These are phyloP conservation scores for Rutstroemia sp. DNA, from an alignment of 2,329 filamentous ascomycete species.

Conservation along the genomic window DNA sequence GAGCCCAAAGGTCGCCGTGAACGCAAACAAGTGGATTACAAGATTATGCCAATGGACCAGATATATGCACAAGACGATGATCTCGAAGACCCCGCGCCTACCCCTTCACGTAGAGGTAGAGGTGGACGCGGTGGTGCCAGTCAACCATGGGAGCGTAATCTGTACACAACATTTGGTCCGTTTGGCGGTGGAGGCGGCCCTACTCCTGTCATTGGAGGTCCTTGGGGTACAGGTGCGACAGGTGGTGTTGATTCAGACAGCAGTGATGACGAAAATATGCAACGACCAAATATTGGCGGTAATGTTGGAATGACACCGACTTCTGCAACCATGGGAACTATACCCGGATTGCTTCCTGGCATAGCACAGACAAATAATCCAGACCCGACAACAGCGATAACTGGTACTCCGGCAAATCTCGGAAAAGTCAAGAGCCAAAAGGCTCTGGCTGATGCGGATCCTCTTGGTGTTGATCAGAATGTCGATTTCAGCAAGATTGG, in stretches of 20 bases:
- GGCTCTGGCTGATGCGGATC: constrained; percentile 86
- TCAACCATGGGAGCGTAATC: constrained; percentile 61
- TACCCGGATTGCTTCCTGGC: constrained; percentile 42
- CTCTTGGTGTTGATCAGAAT: constrained; percentile 83
- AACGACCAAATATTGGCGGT: constrained; percentile 54
- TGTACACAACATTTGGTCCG: constrained; percentile 86
- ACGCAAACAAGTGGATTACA: constrained; percentile 73
- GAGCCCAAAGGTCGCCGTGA: constrained; percentile 49
- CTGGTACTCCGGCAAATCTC: constrained; percentile 69
- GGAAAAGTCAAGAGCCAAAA: constrained; percentile 93
- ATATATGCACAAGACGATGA: constrained; percentile 67
- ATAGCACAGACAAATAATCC: constrained; percentile 45
- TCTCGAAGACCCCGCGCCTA: constrained; percentile 58
- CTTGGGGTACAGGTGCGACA: constrained; percentile 65
- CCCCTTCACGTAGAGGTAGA: constrained; percentile 56
- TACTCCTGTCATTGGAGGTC: constrained; percentile 44
- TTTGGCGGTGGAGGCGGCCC: constrained; percentile 80
- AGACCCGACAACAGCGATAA: constrained; percentile 46
- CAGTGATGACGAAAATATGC: constrained; percentile 83
- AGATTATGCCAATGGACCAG: constrained; percentile 69
- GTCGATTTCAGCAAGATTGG: constrained; percentile 94
- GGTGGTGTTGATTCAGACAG: constrained; percentile 88
- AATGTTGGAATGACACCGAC: constrained; percentile 58
- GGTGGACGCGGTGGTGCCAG: constrained; percentile 46
- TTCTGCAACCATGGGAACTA: constrained; percentile 35